phyloP scores from a whole-genome alignment of 768 basidiomycete species.

The Solioccasus polychromus region DNA sequence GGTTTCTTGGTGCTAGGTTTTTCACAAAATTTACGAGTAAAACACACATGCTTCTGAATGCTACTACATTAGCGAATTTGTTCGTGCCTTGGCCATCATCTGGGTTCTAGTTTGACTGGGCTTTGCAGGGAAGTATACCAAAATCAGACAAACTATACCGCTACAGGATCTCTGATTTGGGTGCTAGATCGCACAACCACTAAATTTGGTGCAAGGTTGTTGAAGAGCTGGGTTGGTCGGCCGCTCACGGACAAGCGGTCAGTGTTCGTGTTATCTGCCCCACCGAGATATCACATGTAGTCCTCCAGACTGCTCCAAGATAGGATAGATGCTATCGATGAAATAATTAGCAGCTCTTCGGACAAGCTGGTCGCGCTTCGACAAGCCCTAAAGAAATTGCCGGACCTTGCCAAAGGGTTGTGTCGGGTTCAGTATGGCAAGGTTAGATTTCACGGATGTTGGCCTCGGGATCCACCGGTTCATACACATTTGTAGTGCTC shows the following conservation, averaged over 20 bases:
- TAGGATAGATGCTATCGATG: conserved; percentile 81
- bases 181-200: conserved; percentile 86
- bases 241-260: conserved; percentile 76
- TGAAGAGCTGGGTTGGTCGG: conserved; percentile 83
- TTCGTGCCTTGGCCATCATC: conserved; percentile 26
- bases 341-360: conserved; percentile 64
- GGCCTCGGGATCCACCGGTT: not conserved
- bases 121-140: conserved; percentile 74
- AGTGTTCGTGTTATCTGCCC: conserved; percentile 15
- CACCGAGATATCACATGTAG: not conserved
- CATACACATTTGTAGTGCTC: conserved; percentile 52
- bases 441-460: conserved; percentile 39
- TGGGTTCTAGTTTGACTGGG: not conserved
- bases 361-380: conserved; percentile 66
- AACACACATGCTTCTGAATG: conserved; percentile 83
- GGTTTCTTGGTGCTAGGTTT: conserved; percentile 72
- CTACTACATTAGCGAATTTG: conserved; percentile 84
- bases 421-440: conserved; percentile 90
- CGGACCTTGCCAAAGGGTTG: conserved; percentile 84
- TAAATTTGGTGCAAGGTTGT: conserved; percentile 79
- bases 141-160: conserved; percentile 79
- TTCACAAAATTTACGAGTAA: conserved; percentile 76
- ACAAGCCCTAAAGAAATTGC: conserved; percentile 66
- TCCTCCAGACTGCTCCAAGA: conserved; percentile 65
- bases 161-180: conserved; percentile 77